Evolutionary conservation across 2,329 filamentous ascomycete genomes (phyloP), one percentile per base, ranked within the genome.

Genomic region (Phaeosphaeriaceae sp.): DNA sequence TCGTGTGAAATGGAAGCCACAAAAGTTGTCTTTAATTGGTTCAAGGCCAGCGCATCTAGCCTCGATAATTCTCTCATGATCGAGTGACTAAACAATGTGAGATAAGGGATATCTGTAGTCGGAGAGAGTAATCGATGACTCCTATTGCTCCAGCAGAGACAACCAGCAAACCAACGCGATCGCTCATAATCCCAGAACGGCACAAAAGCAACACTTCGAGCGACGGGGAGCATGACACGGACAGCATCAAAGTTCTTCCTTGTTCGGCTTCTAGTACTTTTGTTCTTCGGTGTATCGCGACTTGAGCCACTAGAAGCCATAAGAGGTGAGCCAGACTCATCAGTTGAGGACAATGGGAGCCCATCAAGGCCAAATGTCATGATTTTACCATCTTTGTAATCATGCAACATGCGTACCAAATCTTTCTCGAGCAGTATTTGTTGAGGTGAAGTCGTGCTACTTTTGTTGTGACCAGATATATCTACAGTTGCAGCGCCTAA

Each of bases 31-130:
- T 83, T 83, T 8, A 78, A 75, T 43, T 70, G 61, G 11, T 65
- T 63, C 13, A 66, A 60, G 23, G 78, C 77, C 29, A 79, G 67
- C 0, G 80, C 81, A 49, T 84, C 80, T 38, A 83, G 52, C 2
- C 80, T 74, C 0, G 79, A 76, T 1, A 86, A 71, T 44, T 87
- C 83, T 0, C 81, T 77, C 75, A 84, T 84, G 13, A 83, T 80
- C 0, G 79, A 78, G 44, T 80, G 79, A 18, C 70, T 66, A 43
- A 74, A 74, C 0, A 72, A 57, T 29, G 66, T 70, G 45, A 73
- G 67, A n/a, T 69, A 74, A 1, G 58, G 43, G 4, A 74, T 50
- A 37, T 74, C 70, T 18, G 65, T 57, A 3, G 58, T 60, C 1
- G 58, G 37, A 0, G 65, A 68, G 3, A 74, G 56, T 9, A 68